Evolutionary conservation across 2,329 filamentous ascomycete genomes (phyloP), one percentile per base, ranked within the genome.

Genomic region (Trichoderma sp.): DNA sequence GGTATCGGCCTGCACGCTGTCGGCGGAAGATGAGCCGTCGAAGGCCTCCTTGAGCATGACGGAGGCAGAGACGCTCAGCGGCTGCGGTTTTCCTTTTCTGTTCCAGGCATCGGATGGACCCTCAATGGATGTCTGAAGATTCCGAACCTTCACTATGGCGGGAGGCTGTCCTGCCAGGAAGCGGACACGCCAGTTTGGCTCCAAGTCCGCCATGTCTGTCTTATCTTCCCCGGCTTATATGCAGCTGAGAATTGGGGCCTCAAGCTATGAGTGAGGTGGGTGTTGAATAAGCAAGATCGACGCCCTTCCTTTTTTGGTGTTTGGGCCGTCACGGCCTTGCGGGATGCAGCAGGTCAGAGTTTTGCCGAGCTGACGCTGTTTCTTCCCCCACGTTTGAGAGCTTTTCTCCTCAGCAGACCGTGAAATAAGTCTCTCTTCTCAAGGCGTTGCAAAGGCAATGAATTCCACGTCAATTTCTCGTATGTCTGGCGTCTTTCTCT

Each of bases 21-120:
- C 93, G 5, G 83, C 83, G 1, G 86, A 80, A 0, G 91, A 90
- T 1, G 92, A 90, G 0, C 88, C 86, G 65, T 84, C 85, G 80
- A 95, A 94, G 0, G 87, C 82, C 8, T 84, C 80, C 16, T 83
- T 82, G 76, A 95, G 87, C 3, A 86, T 87, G 4, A 94, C 86
- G 24, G 88, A 87, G 41, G 90, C 88, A 5, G 91, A 92, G 9
- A 95, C 79, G 7, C 89, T 80, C 11, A 91, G 85, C 8, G 93
- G 92, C 83, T 95, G 93, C 12, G 86, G 81, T 78, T 89, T 90
- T 68, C 85, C 82, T 2, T 78, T 74, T 4, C 93, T 89, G 74
- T 91, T 91, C 93, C 93, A 95, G 65, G 92, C 92, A 81, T 95
- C 93, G 41, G 86, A 86, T 31, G 88, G 90, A n/a, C 88, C 90